Percentiles rank a stretch among this genome's conserved stretches.
Evolutionary conservation across 2,329 filamentous ascomycete species (phyloP).

Genomic region (Chrysosporium keratinophilum): DNA sequence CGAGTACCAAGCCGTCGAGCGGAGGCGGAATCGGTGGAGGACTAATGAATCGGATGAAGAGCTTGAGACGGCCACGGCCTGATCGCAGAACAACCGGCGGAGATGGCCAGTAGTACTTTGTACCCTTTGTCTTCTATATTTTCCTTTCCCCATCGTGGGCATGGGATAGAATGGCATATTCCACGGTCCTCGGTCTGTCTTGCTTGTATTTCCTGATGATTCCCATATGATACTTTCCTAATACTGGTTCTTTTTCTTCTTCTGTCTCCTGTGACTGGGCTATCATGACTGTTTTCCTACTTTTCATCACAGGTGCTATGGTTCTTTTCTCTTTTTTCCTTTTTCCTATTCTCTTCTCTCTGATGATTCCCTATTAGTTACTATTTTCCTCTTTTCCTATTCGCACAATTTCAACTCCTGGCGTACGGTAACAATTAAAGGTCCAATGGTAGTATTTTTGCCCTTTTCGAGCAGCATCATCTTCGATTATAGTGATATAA

Average conservation of each 20-base stretch:
- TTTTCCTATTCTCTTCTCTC: not conserved
- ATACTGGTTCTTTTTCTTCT: not conserved
- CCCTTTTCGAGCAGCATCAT: no score
- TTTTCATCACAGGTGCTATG: not conserved
- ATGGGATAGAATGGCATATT: no score
- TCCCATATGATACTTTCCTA: not conserved
- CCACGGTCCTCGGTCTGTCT: not conserved
- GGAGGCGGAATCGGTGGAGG: slow-evolving; percentile 12
- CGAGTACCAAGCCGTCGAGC: slow-evolving; percentile 2
- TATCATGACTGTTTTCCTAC: not conserved
- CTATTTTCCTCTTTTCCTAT: not conserved
- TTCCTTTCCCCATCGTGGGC: no score
- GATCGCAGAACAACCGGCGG: slow-evolving; percentile 10
- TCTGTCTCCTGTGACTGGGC: no score
- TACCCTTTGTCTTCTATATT: no score
- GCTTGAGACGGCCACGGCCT: slow-evolving; percentile 16
- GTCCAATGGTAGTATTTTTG: no score
- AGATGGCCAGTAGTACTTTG: not conserved
- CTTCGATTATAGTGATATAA: no score
- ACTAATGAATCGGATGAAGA: slow-evolving; percentile 18
- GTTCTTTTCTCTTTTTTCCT: not conserved
- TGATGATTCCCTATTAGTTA: not conserved
- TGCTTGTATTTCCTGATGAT: not conserved
- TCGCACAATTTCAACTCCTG: no score
- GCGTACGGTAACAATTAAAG: no score